phyloP scores from a whole-genome alignment of 352 stramenopile genomes.

The Pythium vanterpoolii region DNA sequence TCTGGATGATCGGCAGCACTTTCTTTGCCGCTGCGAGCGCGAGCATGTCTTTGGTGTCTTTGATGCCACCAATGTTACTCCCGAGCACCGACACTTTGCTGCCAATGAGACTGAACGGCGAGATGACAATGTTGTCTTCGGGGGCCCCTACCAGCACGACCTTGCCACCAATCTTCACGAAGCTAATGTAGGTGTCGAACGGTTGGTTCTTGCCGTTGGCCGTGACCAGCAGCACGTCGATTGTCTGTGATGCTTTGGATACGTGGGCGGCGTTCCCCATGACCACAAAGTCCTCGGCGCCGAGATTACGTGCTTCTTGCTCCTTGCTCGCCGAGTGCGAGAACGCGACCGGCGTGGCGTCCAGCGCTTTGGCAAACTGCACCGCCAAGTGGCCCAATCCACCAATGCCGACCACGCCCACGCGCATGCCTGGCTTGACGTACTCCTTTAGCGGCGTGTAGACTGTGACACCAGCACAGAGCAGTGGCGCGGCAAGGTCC shows the following conservation, averaged over 20 bases:
- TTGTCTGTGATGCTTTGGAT: conserved; percentile 18
- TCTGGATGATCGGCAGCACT: conserved; percentile 8
- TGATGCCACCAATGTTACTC: conserved; percentile 11
- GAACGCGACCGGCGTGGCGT: conserved; percentile 41
- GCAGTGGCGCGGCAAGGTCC: conserved; percentile 38
- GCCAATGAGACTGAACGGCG: conserved; percentile 30
- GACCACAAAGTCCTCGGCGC: conserved; percentile 23
- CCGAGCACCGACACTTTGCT: conserved; percentile 29
- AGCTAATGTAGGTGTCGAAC: conserved; percentile 24
- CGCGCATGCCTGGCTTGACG: conserved; percentile 25
- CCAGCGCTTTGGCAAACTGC: conserved; percentile 59
- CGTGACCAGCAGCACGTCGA: conserved; percentile 30
- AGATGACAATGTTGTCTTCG: conserved; percentile 12
- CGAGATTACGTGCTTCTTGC: conserved; percentile 17
- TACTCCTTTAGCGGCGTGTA: conserved; percentile 52
- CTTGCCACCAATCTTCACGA: conserved; percentile 22
- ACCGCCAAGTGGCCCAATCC: conserved; percentile 70
- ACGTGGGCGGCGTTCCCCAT: conserved; percentile 4
- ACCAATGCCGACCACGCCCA: conserved; percentile 67
- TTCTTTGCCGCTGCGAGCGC: conserved; percentile 1
- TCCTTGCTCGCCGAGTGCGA: conserved; percentile 28
- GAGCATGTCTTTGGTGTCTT: conserved; percentile 14
- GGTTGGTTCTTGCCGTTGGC: conserved; percentile 32
- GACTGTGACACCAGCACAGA: conserved; percentile 71
- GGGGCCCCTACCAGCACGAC: conserved; percentile 32